Evolutionary conservation across 805 yeast species (phyloP).

Genomic region (Hyphopichia homilentoma): DNA sequence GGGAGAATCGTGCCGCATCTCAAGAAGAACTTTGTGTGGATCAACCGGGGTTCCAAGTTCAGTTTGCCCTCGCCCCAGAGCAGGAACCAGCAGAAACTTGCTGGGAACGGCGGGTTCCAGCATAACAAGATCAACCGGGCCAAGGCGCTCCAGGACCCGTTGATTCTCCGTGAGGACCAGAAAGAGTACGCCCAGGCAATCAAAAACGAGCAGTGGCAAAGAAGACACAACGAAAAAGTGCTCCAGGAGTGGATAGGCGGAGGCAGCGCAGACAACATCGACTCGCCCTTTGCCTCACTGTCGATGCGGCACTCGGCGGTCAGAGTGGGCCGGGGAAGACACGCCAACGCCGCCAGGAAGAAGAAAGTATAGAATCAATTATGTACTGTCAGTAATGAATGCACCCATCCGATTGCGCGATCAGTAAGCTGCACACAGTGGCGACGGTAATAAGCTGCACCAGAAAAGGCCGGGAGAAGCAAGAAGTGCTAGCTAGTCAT

Average conservation of each 20-base stretch:
- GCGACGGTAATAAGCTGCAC: too few relatives aligned
- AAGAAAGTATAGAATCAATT: slow-evolving; percentile 17
- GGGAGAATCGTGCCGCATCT: slow-evolving; percentile 87
- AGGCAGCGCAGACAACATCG: slow-evolving; percentile 82
- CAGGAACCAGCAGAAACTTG: slow-evolving; percentile 62
- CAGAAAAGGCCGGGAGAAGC: too few relatives aligned
- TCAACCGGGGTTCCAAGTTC: slow-evolving; percentile 77
- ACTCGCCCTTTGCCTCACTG: slow-evolving; percentile 72
- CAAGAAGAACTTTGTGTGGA: slow-evolving; percentile 92
- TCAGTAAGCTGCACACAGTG: too few relatives aligned
- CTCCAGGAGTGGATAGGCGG: slow-evolving; percentile 91
- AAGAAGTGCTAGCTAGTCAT: too few relatives aligned
- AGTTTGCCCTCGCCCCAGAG: slow-evolving; percentile 86
- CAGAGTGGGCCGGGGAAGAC: slow-evolving; percentile 80
- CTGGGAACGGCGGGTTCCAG: slow-evolving; percentile 77
- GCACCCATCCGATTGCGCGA: too few relatives aligned
- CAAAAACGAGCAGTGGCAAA: slow-evolving; percentile 84
- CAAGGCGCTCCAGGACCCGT: slow-evolving; percentile 45
- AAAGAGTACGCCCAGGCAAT: slow-evolving; percentile 86
- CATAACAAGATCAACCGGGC: slow-evolving; percentile 63
- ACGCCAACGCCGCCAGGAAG: slow-evolving; percentile 61
- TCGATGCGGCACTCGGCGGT: slow-evolving; percentile 55
- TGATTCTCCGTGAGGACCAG: slow-evolving; percentile 83
- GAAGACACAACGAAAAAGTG: slow-evolving; percentile 80
- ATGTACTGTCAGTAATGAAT: too few relatives aligned